phyloP scores from a whole-genome alignment of 2,329 filamentous ascomycete genomes.

The Sphaerulina populicola region DNA sequence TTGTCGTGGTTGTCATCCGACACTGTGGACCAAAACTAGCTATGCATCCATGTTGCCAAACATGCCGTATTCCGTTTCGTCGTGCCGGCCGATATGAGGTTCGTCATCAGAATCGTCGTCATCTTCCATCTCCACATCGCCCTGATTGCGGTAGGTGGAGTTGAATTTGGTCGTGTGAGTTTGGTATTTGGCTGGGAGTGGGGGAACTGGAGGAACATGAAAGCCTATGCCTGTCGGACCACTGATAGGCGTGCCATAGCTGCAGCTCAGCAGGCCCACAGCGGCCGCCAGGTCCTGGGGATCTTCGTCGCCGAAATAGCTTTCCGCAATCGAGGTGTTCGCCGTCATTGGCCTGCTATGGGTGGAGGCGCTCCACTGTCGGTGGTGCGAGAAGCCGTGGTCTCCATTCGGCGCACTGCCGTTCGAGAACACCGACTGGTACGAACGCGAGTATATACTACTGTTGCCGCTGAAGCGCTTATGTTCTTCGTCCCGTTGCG shows the following conservation, averaged over 20 bases:
- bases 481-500: conserved; percentile 54
- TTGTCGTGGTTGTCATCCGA: neutral
- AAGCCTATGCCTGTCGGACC: conserved; percentile 54
- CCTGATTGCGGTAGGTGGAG: conserved; percentile 22
- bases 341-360: conserved; percentile 72
- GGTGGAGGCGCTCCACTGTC: conserved; percentile 60
- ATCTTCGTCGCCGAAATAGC: conserved; percentile 66
- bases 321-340: conserved; percentile 49
- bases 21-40: neutral
- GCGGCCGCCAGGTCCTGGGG: conserved; percentile 83
- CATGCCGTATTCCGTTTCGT: conserved; percentile 90
- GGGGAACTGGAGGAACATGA: conserved; percentile 79
- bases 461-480: conserved; percentile 45
- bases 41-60: conserved; percentile 79
- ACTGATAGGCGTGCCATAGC: conserved; percentile 71
- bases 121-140: conserved; percentile 44
- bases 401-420: conserved; percentile 50
- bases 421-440: conserved; percentile 59
- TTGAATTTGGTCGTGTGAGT: conserved; percentile 48
- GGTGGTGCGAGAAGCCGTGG: conserved; percentile 50
- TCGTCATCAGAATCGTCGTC: conserved; percentile 43
- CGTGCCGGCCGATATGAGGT: conserved; percentile 45
- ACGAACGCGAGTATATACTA: conserved; percentile 60
- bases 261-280: conserved; percentile 82
- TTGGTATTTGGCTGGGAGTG: conserved; percentile 72